These are phyloP conservation scores for Chloranthus sessilifolius DNA, from an alignment of 164 flowering plant genomes.

Conservation along the genomic window DNA sequence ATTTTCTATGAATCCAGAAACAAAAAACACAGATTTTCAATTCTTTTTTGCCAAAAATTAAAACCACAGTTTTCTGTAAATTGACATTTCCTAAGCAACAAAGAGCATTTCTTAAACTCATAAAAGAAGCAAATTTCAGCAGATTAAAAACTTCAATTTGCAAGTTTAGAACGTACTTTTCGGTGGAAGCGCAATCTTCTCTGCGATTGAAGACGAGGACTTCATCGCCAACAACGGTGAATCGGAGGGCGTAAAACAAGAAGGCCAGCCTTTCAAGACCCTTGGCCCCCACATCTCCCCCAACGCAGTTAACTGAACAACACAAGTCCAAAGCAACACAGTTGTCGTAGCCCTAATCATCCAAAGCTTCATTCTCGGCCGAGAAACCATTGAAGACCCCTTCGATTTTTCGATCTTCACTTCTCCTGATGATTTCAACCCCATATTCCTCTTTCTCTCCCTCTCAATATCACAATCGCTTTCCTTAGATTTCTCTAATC, in stretches of 20 bases:
- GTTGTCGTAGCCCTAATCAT: constrained; percentile 78
- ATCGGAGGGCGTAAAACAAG: constrained; percentile 41
- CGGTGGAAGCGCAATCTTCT: constrained; percentile 22
- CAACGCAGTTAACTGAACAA: constrained; percentile 71
- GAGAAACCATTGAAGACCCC: constrained; percentile 24
- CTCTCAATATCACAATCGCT: constrained; percentile 9
- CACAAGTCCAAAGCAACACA: constrained; percentile 78
- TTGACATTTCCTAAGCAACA: no score
- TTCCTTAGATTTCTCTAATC: constrained; percentile 14
- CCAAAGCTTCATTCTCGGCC: constrained; percentile 64
- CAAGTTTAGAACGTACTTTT: constrained; percentile 21
- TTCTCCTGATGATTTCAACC: constrained; percentile 25
- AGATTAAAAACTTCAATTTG: no score
- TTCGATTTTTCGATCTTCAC: constrained; percentile 43
- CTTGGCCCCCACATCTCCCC: constrained; percentile 81
- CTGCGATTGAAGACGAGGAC: constrained; percentile 12
- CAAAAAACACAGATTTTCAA: no score
- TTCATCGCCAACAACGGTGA: constrained; percentile 16
- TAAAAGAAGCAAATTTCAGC: no score
- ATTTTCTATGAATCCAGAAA: no score
- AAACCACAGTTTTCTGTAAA: no score
- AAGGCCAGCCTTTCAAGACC: constrained; percentile 86
- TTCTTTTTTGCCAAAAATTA: no score
- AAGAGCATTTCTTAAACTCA: no score
- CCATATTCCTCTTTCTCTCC: constrained; percentile 28